A percentile compares a stretch with the other conserved stretches of the same genome.
These are phyloP conservation scores for Colletotrichum sp. DNA, from an alignment of 2,329 filamentous ascomycete genomes.

Conservation along the genomic window DNA sequence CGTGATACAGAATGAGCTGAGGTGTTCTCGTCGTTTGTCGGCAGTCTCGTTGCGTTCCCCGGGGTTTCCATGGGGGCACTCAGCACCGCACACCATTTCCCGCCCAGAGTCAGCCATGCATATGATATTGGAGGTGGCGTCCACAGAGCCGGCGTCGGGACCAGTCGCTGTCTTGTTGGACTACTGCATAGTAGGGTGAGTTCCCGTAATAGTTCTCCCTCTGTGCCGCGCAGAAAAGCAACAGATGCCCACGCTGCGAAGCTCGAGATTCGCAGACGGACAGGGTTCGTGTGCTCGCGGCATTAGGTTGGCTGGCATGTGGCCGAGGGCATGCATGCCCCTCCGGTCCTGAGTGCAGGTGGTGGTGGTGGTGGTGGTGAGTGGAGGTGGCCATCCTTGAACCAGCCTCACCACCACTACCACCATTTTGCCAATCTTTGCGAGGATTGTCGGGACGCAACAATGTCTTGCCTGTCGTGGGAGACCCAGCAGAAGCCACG, in stretches of 20 bases:
- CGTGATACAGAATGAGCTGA: background rate
- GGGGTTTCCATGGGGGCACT: background rate
- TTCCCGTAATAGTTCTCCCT: background rate
- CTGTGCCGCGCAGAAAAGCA: background rate
- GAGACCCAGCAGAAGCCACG: background rate
- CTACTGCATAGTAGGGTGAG: background rate
- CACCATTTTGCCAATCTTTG: background rate
- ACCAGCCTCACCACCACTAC: background rate
- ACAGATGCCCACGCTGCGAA: background rate
- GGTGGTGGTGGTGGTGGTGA: background rate
- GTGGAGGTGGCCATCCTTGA: background rate
- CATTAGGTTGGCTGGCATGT: background rate
- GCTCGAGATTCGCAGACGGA: background rate
- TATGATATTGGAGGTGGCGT: conserved; percentile 21
- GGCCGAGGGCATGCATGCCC: background rate
- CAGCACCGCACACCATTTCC: background rate
- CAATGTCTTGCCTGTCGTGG: background rate
- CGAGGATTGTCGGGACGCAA: background rate
- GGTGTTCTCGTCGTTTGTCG: background rate
- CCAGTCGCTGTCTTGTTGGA: background rate
- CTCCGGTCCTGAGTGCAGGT: background rate
- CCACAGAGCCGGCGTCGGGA: background rate
- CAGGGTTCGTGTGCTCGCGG: background rate
- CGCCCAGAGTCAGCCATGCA: conserved; percentile 15
- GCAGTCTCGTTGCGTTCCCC: background rate